Conservation (phyloP, 164 flowering plant genomes). For the Houttuynia cordata region DNA sequence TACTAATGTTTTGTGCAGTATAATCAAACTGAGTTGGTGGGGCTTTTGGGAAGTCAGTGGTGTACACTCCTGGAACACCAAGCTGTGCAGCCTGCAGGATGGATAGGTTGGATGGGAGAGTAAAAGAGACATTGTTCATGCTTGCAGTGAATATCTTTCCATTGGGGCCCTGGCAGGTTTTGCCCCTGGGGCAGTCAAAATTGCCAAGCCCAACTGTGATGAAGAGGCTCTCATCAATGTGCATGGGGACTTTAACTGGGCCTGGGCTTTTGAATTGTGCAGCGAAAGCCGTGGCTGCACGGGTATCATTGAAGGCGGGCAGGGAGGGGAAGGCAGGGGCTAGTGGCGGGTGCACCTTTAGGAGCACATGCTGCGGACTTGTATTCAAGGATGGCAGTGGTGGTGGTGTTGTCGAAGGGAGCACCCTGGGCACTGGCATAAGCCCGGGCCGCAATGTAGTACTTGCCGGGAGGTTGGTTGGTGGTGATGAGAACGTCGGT, state of each 20-base stretch:
- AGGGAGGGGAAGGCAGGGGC: constrained; percentile 36
- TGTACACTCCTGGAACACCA: constrained; percentile 45
- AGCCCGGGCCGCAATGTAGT: constrained; percentile 82
- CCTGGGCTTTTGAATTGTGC: constrained; percentile 24
- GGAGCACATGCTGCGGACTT: constrained; percentile 21
- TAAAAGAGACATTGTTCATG: constrained; percentile 83
- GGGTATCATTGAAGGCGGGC: constrained; percentile 68
- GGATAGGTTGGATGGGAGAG: constrained; percentile 60
- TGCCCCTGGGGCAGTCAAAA: constrained; percentile 42
- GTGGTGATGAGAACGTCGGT: constrained; percentile 64
- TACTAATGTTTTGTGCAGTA: constrained; percentile 56
- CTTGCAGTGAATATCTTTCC: constrained; percentile 84
- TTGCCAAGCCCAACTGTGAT: constrained; percentile 76
- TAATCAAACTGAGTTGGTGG: constrained; percentile 62
- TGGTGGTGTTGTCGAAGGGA: constrained; percentile 79
- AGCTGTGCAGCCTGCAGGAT: constrained; percentile 61
- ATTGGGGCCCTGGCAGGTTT: constrained; percentile 75
- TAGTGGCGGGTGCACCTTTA: constrained; percentile 19
- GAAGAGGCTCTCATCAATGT: constrained; percentile 47
- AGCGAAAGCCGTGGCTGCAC: constrained; percentile 45
- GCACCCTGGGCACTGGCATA: constrained; percentile 47
- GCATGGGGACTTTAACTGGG: constrained; percentile 32
- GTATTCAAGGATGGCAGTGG: constrained; percentile 78
- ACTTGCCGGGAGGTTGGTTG: constrained; percentile 57
- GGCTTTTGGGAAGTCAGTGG: constrained; percentile 54